Conservation (phyloP, 805 yeast genomes). For the Wickerhamiella dianesei region DNA sequence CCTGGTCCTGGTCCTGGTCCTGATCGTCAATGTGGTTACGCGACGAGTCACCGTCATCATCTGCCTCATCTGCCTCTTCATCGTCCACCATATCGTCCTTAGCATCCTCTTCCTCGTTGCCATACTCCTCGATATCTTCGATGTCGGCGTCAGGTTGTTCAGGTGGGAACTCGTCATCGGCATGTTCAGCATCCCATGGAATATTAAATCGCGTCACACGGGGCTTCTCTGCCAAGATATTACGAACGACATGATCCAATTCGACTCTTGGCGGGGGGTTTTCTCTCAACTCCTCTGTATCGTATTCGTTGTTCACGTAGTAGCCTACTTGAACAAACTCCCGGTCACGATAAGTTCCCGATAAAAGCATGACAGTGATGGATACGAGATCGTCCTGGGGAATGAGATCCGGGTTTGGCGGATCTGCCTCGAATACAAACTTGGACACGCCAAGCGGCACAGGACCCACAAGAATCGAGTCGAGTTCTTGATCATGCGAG, state of each 20-base stretch:
- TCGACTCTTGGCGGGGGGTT: slow-evolving; percentile 90
- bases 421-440: slow-evolving; percentile 85
- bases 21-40: neutral
- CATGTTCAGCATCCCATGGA: slow-evolving; percentile 47
- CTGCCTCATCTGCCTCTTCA: slow-evolving; percentile 18
- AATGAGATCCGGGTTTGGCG: slow-evolving; percentile 89
- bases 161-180: slow-evolving; percentile 20
- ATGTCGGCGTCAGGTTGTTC: slow-evolving; percentile 21
- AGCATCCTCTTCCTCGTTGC: slow-evolving; percentile 19
- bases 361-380: slow-evolving; percentile 83
- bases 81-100: slow-evolving; percentile 19
- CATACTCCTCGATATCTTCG: slow-evolving; percentile 17
- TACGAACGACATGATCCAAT: slow-evolving; percentile 85
- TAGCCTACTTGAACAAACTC: slow-evolving; percentile 97
- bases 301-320: slow-evolving; percentile 95
- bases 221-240: slow-evolving; percentile 92
- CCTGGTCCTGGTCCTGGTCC: slow-evolving; percentile 10
- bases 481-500: slow-evolving; percentile 94
- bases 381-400: slow-evolving; percentile 93
- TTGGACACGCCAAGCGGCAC: slow-evolving; percentile 96
- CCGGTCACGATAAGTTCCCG: slow-evolving; percentile 85
- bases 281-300: slow-evolving; percentile 80
- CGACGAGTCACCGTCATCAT: slow-evolving; percentile 12
- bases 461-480: slow-evolving; percentile 94
- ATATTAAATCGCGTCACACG: slow-evolving; percentile 93